phyloP scores from a whole-genome alignment of 2,329 filamentous ascomycete genomes.

The Trichoderma sp. region DNA sequence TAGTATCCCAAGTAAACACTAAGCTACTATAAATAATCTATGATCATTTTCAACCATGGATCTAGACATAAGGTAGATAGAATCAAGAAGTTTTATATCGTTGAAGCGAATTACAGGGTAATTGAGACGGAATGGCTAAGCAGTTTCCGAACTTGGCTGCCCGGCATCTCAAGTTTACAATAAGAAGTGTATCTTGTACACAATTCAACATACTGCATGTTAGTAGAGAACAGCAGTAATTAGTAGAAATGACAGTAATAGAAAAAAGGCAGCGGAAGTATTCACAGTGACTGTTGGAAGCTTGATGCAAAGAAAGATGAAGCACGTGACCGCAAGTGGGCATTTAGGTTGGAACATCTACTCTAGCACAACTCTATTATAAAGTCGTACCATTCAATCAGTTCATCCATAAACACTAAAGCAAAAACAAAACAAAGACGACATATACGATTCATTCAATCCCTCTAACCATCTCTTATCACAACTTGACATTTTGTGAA shows the following conservation, averaged over 20 bases:
- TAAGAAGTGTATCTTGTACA: not conserved
- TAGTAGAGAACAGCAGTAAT: not conserved
- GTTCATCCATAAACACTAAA: not conserved
- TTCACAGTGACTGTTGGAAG: not conserved
- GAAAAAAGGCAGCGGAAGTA: not conserved
- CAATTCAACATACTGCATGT: not conserved
- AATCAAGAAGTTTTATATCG: not conserved
- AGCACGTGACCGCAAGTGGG: not conserved
- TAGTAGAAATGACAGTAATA: rapidly evolving
- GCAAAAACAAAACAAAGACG: not conserved
- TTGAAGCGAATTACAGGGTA: not conserved
- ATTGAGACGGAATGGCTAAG: not conserved
- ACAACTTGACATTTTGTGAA: not conserved
- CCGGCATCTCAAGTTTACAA: not conserved
- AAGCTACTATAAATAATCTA: not conserved
- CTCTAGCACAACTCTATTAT: not conserved
- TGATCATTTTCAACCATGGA: not conserved
- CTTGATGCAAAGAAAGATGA: not conserved
- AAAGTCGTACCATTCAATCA: not conserved
- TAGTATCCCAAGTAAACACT: not conserved
- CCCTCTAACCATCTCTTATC: not conserved
- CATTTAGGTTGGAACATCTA: not conserved
- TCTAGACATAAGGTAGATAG: rapidly evolving
- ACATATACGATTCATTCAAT: not conserved
- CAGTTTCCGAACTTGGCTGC: not conserved